Evolutionary conservation across 331 rosid genomes (phyloP).

Genomic region (Quercus lobata): DNA sequence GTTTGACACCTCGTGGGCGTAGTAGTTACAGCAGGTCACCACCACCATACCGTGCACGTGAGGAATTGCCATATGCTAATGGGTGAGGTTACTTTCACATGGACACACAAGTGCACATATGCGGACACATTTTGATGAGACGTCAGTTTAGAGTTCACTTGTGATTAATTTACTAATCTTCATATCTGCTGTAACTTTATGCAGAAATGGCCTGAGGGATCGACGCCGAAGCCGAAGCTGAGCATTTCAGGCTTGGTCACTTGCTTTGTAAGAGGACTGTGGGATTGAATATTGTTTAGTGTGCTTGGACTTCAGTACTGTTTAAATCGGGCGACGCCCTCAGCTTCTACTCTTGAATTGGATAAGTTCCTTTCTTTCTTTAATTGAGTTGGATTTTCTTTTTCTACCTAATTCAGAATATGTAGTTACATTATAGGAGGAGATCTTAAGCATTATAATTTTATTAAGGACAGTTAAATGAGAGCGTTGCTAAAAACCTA

Average conservation of each 20-base stretch:
- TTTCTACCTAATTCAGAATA: conserved; percentile 30
- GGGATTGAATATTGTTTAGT: conserved; percentile 45
- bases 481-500: conserved; percentile 54
- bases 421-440: conserved; percentile 42
- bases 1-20: conserved; percentile 88
- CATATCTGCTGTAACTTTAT: conserved; percentile 14
- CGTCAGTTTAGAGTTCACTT: not conserved
- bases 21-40: conserved; percentile 94
- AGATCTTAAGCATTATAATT: conserved; percentile 33
- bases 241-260: conserved; percentile 22
- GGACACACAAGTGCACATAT: not conserved
- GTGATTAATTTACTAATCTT: conserved; percentile 5
- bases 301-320: conserved; percentile 65
- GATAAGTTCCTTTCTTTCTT: conserved; percentile 62
- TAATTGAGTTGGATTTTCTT: conserved; percentile 34
- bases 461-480: conserved; percentile 33
- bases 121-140: not conserved
- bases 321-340: conserved; percentile 68
- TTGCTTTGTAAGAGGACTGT: conserved; percentile 42
- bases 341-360: conserved; percentile 68
- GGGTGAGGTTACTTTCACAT: conserved; percentile 53
- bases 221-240: conserved; percentile 92
- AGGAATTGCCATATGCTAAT: conserved; percentile 85
- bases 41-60: conserved; percentile 86
- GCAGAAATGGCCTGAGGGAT: conserved; percentile 89